Base-by-base conservation (phyloP, 2,329 filamentous ascomycete genomes). In the Xylariomycetidae sp. region DNA sequence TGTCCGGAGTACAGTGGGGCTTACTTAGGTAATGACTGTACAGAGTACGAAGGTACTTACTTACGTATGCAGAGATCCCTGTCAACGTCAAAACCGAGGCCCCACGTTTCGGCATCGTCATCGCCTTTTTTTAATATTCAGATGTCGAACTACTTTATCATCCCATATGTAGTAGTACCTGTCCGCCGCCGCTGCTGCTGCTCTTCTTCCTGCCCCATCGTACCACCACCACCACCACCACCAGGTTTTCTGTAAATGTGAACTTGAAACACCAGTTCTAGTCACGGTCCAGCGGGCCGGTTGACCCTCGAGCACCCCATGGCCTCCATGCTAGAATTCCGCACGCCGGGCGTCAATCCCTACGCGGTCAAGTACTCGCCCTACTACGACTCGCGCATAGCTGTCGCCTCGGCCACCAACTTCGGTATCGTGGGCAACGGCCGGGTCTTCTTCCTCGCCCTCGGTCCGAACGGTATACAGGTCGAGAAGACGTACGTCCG, bases 291-390 rank as follows among this genome's bases (percentile, higher is more conserved):
- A n/a, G n/a, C n/a, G n/a, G n/a, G n/a, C n/a, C n/a, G n/a, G n/a
- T 23, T 23, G 20, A 23, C 8, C 20, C n/a, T 23, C n/a, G n/a
- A 8, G n/a, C 33, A 32, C 34, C 45, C 40, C 36, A 65, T 61
- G 67, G 69, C 57, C 42, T 54, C 61, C 23, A 96, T 97, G 88
- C 82, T 97, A 51, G 88, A 96, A 65, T 97, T 86, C 66, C 84
- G 86, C 45, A 97, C 92, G 15, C 76, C 87, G 57, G 92, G 92
- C 53, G 97, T 80, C 74, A 95, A 97, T 62, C 89, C 89, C 53
- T 96, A 94, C 66, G 87, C 86, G 49, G 88, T 96, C 63, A 95
- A 96, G 66, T 98, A 97, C 72, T 97, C 90, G 36, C 92, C 92
- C 6, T 98, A 96, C 69, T 94, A 94, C 68, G 92, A 97, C 67